A percentile compares a stretch with the other conserved stretches of the same genome.
These are phyloP conservation scores for Limonium bicolor DNA, from an alignment of 148 eudicot genomes.

Conservation along the genomic window DNA sequence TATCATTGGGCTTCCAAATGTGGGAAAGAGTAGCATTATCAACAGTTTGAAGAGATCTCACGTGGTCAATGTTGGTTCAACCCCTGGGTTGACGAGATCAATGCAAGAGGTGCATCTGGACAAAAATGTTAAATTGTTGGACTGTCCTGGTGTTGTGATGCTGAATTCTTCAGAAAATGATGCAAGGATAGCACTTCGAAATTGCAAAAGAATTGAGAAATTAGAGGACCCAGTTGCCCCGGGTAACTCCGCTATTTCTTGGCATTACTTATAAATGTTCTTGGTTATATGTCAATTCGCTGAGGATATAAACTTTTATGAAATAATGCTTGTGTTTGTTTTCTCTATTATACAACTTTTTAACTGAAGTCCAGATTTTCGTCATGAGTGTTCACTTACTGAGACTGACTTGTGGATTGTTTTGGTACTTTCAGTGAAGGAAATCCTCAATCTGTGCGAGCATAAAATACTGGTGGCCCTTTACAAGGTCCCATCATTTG, in stretches of 20 bases:
- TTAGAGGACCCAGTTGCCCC: conserved; percentile 75
- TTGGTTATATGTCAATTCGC: too few species aligned
- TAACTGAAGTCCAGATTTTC: background rate
- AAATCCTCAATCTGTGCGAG: conserved; percentile 84
- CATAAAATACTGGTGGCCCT: conserved; percentile 44
- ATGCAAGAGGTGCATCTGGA: conserved; percentile 97
- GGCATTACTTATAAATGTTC: too few species aligned
- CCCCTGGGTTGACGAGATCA: conserved; percentile 91
- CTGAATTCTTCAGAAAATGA: conserved; percentile 24
- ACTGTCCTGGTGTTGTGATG: conserved; percentile 28
- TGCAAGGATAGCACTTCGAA: conserved; percentile 67
- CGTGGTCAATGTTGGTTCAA: conserved; percentile 85
- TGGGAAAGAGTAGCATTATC: conserved; percentile 96
- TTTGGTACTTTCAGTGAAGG: conserved; percentile 46
- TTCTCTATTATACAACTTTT: background rate
- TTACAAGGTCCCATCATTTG: conserved; percentile 84
- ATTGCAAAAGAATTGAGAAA: conserved; percentile 92
- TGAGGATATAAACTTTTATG: too few species aligned
- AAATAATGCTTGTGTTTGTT: too few species aligned
- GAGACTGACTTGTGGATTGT: too few species aligned
- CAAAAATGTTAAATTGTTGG: conserved; percentile 81
- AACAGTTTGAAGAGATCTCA: conserved; percentile 95
- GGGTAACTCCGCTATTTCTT: conserved; percentile 38
- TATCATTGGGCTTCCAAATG: conserved; percentile 85
- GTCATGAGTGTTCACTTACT: too few species aligned